Percentiles rank a stretch among this genome's conserved stretches.
Conservation (phyloP, 345 rosid genomes). For the Lumnitzera littorea region DNA sequence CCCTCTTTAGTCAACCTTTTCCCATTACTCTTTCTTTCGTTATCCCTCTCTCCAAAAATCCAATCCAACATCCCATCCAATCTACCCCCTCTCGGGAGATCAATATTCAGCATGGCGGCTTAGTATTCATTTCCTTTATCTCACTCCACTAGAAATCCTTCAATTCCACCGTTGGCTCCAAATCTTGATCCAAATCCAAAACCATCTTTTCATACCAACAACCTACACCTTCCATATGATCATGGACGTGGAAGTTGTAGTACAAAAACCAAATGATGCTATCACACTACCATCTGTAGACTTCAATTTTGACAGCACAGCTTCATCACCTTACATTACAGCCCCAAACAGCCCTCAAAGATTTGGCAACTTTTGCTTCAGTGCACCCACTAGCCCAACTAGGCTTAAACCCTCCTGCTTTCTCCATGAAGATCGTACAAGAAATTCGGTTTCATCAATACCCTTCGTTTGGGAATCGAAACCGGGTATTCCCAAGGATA, state of each 20-base stretch:
- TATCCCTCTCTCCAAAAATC: not conserved
- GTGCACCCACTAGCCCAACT: constrained; percentile 69
- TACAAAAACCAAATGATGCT: too few relatives aligned
- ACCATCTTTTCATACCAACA: not conserved
- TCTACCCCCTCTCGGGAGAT: too few relatives aligned
- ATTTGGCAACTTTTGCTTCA: constrained; percentile 50
- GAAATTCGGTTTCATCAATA: constrained; percentile 17
- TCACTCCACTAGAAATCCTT: constrained; percentile 4
- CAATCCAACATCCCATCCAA: too few relatives aligned
- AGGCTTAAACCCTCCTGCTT: constrained; percentile 20
- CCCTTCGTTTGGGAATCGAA: constrained; percentile 41
- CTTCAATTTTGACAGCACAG: constrained; percentile 69
- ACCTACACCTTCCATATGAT: not conserved
- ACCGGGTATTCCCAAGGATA: constrained; percentile 31
- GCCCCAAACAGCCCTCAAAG: constrained; percentile 93
- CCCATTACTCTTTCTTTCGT: constrained; percentile 10
- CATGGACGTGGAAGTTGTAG: constrained; percentile 48
- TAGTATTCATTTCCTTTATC: too few relatives aligned
- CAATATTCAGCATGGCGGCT: too few relatives aligned
- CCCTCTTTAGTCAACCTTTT: constrained; percentile 9
- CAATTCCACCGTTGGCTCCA: not conserved
- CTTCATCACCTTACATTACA: constrained; percentile 91
- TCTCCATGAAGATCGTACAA: constrained; percentile 9
- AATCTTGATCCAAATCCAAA: not conserved
- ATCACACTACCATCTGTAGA: constrained; percentile 30